Conservation (phyloP, 2,329 filamentous ascomycete species). For the Nigrospora osmanthi region DNA sequence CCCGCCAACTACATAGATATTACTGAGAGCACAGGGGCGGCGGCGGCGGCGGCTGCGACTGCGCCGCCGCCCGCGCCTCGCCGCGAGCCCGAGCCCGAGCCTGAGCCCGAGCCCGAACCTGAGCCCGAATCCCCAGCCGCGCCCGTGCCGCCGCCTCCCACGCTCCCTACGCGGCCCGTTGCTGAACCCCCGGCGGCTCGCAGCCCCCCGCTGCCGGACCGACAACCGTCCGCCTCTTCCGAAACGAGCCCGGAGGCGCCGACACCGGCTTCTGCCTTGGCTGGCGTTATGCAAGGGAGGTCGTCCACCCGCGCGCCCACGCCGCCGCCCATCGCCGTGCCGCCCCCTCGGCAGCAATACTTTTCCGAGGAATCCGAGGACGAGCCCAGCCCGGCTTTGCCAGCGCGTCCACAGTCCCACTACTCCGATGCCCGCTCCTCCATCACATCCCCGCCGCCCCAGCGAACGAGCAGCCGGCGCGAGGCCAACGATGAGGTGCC, state of each 20-base stretch:
- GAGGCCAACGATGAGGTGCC: slow-evolving; percentile 19
- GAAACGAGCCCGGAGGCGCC: slow-evolving; percentile 25
- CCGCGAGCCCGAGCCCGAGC: slow-evolving; percentile 29
- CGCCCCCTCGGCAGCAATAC: slow-evolving; percentile 44
- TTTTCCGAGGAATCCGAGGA: slow-evolving; percentile 64
- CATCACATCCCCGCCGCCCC: slow-evolving; percentile 15
- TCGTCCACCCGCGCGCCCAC: slow-evolving; percentile 32
- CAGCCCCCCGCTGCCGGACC: slow-evolving; percentile 30
- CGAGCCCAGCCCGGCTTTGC: slow-evolving; percentile 40
- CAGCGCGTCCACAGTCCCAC: slow-evolving; percentile 18
- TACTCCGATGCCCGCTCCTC: slow-evolving; percentile 12
- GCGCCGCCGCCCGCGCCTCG: slow-evolving; percentile 14
- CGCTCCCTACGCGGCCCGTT: slow-evolving; percentile 33
- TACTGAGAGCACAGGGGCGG: slow-evolving; percentile 31
- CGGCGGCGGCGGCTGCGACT: slow-evolving; percentile 3
- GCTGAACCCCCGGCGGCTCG: slow-evolving; percentile 26
- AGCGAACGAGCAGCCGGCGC: slow-evolving; percentile 27
- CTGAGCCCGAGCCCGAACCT: slow-evolving; percentile 28
- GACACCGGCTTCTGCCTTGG: slow-evolving; percentile 46
- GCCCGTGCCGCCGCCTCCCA: slow-evolving; percentile 25
- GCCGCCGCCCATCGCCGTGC: slow-evolving; percentile 41
- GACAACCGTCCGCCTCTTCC: slow-evolving; percentile 15
- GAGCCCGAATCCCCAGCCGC: slow-evolving; percentile 9
- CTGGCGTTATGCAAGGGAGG: slow-evolving; percentile 45
- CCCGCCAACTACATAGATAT: slow-evolving; percentile 94